Conservation (phyloP, 2,329 filamentous ascomycete species). For the Immersiporthe knoxdaviesiana region DNA sequence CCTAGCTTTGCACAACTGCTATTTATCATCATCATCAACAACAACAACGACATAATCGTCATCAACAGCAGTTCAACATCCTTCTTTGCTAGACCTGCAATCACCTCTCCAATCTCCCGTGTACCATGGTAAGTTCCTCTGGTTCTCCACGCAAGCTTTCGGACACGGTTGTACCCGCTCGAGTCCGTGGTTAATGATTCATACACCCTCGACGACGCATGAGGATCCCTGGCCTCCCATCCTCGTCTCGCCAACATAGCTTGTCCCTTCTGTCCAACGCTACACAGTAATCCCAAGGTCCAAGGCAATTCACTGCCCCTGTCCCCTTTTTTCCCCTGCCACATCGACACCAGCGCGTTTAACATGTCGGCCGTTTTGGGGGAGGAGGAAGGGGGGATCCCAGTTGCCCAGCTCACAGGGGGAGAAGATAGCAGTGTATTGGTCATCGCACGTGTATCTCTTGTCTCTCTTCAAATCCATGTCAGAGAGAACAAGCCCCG, state of each 20-base stretch:
- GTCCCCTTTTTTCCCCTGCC: not conserved
- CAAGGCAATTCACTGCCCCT: not conserved
- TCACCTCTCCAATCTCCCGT: no score
- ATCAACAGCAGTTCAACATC: not conserved
- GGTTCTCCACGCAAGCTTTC: not conserved
- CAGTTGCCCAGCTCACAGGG: not conserved
- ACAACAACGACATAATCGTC: not conserved
- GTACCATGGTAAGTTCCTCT: not conserved
- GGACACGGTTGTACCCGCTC: not conserved
- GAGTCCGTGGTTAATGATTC: conserved; percentile 8
- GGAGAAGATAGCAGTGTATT: conserved; percentile 4
- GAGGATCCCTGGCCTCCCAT: not conserved
- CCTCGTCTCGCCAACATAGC: not conserved
- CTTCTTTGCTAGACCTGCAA: no score
- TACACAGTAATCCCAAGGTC: not conserved
- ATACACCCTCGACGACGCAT: conserved; percentile 1
- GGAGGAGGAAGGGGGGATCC: not conserved
- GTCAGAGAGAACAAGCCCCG: conserved; percentile 8
- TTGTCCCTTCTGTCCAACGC: not conserved
- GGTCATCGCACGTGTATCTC: not conserved
- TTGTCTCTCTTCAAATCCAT: not conserved
- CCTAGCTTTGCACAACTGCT: no score
- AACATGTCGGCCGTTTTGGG: no score
- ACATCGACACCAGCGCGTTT: no score
- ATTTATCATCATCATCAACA: no score